phyloP scores from a whole-genome alignment of 2,329 filamentous ascomycete genomes.

The Eurotiales sp. region DNA sequence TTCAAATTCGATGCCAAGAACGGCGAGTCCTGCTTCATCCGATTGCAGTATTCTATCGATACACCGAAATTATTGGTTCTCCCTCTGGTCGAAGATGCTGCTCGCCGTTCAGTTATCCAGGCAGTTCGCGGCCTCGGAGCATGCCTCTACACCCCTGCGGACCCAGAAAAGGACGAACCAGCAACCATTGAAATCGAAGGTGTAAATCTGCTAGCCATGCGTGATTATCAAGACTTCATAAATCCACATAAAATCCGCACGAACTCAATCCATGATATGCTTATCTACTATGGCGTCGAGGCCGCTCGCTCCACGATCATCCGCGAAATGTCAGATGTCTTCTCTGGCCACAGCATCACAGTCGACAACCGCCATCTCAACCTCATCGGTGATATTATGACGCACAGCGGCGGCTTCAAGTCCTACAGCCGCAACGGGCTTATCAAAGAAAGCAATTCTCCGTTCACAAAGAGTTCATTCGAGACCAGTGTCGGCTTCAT shows the following conservation, averaged over 20 bases:
- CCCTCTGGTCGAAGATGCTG: slow-evolving; percentile 77
- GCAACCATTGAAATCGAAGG: slow-evolving; percentile 70
- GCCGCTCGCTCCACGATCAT: slow-evolving; percentile 85
- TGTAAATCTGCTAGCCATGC: slow-evolving; percentile 87
- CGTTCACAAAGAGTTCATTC: slow-evolving; percentile 99
- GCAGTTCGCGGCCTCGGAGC: slow-evolving; percentile 73
- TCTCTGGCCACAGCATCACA: slow-evolving; percentile 83
- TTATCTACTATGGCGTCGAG: slow-evolving; percentile 86
- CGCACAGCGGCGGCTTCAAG: slow-evolving; percentile 81
- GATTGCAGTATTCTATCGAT: slow-evolving; percentile 73
- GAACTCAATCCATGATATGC: slow-evolving; percentile 86
- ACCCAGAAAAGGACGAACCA: slow-evolving; percentile 49
- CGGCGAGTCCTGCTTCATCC: slow-evolving; percentile 74
- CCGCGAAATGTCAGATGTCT: slow-evolving; percentile 78
- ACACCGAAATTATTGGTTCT: slow-evolving; percentile 92
- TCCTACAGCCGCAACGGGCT: slow-evolving; percentile 92
- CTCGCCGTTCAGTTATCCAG: slow-evolving; percentile 77
- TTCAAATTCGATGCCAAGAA: slow-evolving; percentile 75
- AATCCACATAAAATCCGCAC: slow-evolving; percentile 82
- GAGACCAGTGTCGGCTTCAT: slow-evolving; percentile 95
- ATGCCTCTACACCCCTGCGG: slow-evolving; percentile 65
- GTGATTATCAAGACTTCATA: slow-evolving; percentile 78
- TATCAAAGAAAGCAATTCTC: slow-evolving; percentile 71
- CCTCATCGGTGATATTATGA: slow-evolving; percentile 97
- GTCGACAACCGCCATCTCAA: slow-evolving; percentile 92